Conservation (phyloP, 2,329 filamentous ascomycete genomes). For the Arachnopeziza araneosa region DNA sequence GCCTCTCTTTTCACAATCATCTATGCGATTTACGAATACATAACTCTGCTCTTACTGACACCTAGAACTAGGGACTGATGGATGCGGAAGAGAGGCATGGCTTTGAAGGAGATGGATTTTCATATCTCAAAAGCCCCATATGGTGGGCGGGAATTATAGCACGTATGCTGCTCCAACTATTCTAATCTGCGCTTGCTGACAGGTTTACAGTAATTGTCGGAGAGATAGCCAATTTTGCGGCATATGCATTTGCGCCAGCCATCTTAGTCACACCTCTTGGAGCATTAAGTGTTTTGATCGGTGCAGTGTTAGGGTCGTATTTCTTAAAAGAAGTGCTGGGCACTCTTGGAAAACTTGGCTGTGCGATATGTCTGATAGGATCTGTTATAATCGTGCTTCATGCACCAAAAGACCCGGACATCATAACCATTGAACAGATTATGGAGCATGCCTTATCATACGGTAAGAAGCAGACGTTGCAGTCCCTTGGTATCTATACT, state of each 20-base stretch:
- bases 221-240: conserved; percentile 95
- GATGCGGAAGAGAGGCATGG: conserved; percentile 88
- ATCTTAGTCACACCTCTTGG: conserved; percentile 95
- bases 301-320: conserved; percentile 89
- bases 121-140: conserved; percentile 87
- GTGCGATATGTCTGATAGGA: conserved; percentile 91
- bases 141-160: conserved; percentile 97
- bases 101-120: conserved; percentile 93
- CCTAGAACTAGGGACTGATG: conserved; percentile 64
- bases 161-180: conserved; percentile 49
- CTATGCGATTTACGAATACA: not conserved
- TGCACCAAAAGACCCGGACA: conserved; percentile 88
- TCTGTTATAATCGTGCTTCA: conserved; percentile 97
- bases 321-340: conserved; percentile 88
- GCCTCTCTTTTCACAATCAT: not conserved
- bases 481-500: not conserved
- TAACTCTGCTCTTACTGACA: conserved; percentile 10
- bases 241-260: conserved; percentile 97
- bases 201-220: conserved; percentile 69
- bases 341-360: conserved; percentile 87
- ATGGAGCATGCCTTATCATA: conserved; percentile 84
- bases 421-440: conserved; percentile 87
- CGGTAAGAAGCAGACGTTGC: conserved; percentile 49
- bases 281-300: conserved; percentile 89
- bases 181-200: conserved; percentile 21